phyloP scores from a whole-genome alignment of 352 stramenopile genomes.

The Phytophthora ohioensis region DNA sequence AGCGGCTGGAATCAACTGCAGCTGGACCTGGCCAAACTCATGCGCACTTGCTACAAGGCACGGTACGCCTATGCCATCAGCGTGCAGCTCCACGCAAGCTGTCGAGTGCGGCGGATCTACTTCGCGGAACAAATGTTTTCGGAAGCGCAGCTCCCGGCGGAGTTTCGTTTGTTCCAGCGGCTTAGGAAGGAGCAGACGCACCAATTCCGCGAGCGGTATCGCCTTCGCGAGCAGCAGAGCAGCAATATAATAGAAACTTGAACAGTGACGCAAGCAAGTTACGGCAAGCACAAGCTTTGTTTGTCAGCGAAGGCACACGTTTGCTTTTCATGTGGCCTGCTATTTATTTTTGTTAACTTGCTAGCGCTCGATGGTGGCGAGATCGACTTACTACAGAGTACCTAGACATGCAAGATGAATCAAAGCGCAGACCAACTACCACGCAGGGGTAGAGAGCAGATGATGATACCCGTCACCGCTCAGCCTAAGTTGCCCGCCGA shows the following conservation, averaged over 20 bases:
- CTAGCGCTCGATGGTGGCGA: constrained; percentile 20
- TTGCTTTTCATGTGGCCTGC: constrained; percentile 31
- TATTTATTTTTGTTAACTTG: constrained; percentile 38
- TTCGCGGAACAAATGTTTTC: constrained; percentile 58
- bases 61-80: constrained; percentile 52
- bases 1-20: constrained; percentile 71
- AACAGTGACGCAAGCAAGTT: background rate
- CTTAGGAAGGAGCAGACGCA: constrained; percentile 47
- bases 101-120: constrained; percentile 65
- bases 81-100: constrained; percentile 64
- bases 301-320: background rate
- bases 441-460: constrained; percentile 28
- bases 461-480: constrained; percentile 21
- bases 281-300: background rate
- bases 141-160: constrained; percentile 49
- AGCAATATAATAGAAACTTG: background rate
- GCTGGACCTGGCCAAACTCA: constrained; percentile 55
- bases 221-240: constrained; percentile 1
- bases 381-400: constrained; percentile 36
- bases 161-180: constrained; percentile 64
- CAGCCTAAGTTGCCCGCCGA: constrained; percentile 29
- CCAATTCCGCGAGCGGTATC: constrained; percentile 18
- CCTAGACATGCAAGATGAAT: constrained; percentile 44
- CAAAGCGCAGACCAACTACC: constrained; percentile 26
- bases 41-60: constrained; percentile 50